A percentile compares a stretch with the other conserved stretches of the same genome.
Conservation (phyloP, 1,139 yeast genomes). For the Sugiyamaella sp. region DNA sequence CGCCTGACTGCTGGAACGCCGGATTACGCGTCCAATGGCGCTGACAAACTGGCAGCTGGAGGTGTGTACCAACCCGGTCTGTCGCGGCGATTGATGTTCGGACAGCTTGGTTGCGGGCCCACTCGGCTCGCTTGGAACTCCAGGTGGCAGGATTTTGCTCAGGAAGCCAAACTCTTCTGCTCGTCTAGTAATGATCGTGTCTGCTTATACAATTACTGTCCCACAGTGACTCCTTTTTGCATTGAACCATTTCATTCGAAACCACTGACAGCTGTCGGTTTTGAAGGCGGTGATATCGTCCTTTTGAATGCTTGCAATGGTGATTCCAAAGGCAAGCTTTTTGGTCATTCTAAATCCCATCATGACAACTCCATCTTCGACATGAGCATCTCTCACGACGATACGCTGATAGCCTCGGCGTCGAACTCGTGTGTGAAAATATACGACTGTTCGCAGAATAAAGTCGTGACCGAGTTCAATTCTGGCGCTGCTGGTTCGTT, state of each 20-base stretch:
- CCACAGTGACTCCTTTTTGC: conserved; percentile 22
- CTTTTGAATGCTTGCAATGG: conserved; percentile 1
- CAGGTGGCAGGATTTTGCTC: conserved; percentile 15
- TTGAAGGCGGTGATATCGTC: conserved; percentile 20
- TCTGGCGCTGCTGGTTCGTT: conserved; percentile 18
- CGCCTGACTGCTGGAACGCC: conserved; percentile 7
- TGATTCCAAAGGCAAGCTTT: conserved; percentile 4
- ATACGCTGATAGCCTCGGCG: conserved; percentile 20
- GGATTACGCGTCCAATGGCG: neutral
- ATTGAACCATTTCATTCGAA: conserved; percentile 16
- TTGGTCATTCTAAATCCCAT: conserved; percentile 20
- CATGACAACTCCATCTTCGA: conserved; percentile 23
- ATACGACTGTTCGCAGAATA: conserved; percentile 18
- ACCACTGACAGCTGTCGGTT: conserved; percentile 20
- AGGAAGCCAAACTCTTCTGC: conserved; percentile 18
- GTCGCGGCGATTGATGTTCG: conserved; percentile 12
- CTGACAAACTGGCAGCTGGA: neutral
- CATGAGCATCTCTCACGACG: conserved; percentile 15
- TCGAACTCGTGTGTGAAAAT: conserved; percentile 20
- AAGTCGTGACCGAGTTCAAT: conserved; percentile 11
- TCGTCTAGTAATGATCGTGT: conserved; percentile 13
- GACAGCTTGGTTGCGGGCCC: conserved; percentile 11
- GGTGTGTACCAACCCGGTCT: neutral
- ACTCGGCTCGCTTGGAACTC: neutral
- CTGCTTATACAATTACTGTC: conserved; percentile 3